phyloP scores from a whole-genome alignment of 805 yeast species.

The Vanderwaltozyma verrucispora region DNA sequence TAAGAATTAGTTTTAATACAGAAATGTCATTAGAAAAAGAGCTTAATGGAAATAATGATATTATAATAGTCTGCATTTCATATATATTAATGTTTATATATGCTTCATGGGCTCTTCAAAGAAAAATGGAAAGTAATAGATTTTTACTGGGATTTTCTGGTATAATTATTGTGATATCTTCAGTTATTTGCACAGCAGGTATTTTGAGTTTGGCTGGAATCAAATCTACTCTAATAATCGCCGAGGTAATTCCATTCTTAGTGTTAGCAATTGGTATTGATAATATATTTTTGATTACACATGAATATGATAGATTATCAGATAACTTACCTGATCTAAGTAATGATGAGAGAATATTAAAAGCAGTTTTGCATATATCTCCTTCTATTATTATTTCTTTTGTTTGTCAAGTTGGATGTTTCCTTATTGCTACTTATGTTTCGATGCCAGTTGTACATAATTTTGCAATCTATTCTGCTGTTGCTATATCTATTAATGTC shows the following conservation, averaged over 20 bases:
- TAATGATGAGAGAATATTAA: constrained; percentile 48
- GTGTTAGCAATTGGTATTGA: constrained; percentile 95
- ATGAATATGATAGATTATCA: constrained; percentile 56
- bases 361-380: constrained; percentile 64
- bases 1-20: constrained; percentile 64
- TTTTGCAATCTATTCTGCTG: constrained; percentile 85
- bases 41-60: constrained; percentile 70
- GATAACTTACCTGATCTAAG: constrained; percentile 36
- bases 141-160: constrained; percentile 78
- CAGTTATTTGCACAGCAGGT: constrained; percentile 79
- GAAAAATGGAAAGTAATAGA: constrained; percentile 37
- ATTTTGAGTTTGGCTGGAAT: constrained; percentile 64
- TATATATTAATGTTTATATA: constrained; percentile 81
- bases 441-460: constrained; percentile 95
- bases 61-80: constrained; percentile 57
- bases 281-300: constrained; percentile 77
- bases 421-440: constrained; percentile 67
- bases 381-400: constrained; percentile 81
- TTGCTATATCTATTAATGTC: constrained; percentile 71
- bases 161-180: constrained; percentile 64
- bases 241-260: constrained; percentile 92
- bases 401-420: constrained; percentile 67
- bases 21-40: constrained; percentile 81
- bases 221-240: constrained; percentile 83
- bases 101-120: constrained; percentile 63